phyloP scores from a whole-genome alignment of 1,139 yeast genomes.

The Candida tropicalis region DNA sequence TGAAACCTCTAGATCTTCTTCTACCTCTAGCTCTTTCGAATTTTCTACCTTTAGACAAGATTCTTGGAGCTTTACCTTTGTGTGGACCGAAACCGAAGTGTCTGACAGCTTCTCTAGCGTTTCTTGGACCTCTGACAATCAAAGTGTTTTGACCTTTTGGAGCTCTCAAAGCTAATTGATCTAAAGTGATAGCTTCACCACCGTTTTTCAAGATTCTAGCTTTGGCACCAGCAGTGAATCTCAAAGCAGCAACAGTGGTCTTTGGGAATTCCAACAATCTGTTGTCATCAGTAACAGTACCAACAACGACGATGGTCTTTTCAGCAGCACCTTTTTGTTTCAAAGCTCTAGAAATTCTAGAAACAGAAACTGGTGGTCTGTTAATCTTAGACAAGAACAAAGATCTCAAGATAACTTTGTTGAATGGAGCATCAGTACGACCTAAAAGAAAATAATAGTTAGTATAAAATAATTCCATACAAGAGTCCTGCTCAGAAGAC shows the following conservation, averaged over 20 bases:
- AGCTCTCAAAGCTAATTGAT: constrained; percentile 98
- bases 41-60: constrained; percentile 96
- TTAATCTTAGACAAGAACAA: constrained; percentile 97
- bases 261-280: constrained; percentile 94
- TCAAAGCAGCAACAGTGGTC: constrained; percentile 97
- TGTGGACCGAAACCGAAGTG: constrained; percentile 99
- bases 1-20: constrained; percentile 99
- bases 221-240: constrained; percentile 99
- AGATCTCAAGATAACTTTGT: constrained; percentile 93
- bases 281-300: constrained; percentile 98
- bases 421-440: constrained; percentile 99
- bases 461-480: constrained; percentile 38
- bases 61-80: constrained; percentile 99
- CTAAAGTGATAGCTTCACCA: constrained; percentile 99
- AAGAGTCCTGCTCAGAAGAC: constrained; percentile 61
- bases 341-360: constrained; percentile 87
- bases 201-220: constrained; percentile 98
- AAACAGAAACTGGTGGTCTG: constrained; percentile 99
- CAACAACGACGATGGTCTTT: constrained; percentile 97
- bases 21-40: constrained; percentile 99
- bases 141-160: constrained; percentile 99
- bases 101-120: constrained; percentile 98
- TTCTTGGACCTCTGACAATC: constrained; percentile 98
- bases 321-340: constrained; percentile 81
- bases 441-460: constrained; percentile 50